phyloP scores from a whole-genome alignment of 2,329 filamentous ascomycete genomes.

The Penicillium sp. region DNA sequence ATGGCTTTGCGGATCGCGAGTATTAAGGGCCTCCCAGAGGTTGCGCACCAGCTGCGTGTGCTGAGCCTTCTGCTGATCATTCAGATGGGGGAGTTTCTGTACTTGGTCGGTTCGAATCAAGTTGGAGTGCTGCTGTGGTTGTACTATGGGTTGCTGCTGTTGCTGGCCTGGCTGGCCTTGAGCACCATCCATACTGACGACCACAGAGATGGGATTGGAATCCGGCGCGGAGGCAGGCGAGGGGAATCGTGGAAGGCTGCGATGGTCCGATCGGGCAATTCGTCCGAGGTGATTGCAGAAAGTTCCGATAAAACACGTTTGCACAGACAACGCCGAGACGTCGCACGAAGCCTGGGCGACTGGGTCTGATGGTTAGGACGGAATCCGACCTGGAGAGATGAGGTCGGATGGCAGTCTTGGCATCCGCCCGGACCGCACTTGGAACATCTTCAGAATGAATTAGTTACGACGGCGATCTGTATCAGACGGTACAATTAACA shows the following conservation, averaged over 20 bases:
- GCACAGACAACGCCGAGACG: neutral
- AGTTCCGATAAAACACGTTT: neutral
- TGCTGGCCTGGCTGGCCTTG: constrained; percentile 31
- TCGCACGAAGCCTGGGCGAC: neutral
- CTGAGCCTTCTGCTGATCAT: constrained; percentile 56
- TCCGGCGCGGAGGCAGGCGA: neutral
- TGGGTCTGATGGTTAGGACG: constrained; percentile 1
- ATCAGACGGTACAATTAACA: no score
- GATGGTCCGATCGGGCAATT: neutral
- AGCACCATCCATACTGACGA: constrained; percentile 35
- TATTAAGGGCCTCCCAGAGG: constrained; percentile 57
- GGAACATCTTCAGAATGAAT: neutral
- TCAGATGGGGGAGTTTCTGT: constrained; percentile 54
- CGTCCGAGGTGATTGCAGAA: neutral
- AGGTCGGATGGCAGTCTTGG: constrained; percentile 13
- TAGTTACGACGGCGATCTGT: neutral
- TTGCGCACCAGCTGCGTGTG: constrained; percentile 57
- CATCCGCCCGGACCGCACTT: neutral
- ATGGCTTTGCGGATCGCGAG: constrained; percentile 48
- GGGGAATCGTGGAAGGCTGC: neutral
- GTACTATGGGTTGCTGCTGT: constrained; percentile 27
- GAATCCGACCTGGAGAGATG: constrained; percentile 2
- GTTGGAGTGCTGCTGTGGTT: constrained; percentile 45
- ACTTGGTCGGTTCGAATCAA: constrained; percentile 57
- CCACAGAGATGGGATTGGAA: constrained; percentile 4